Percentiles rank a stretch among this genome's conserved stretches.
phyloP scores from a whole-genome alignment of 2,329 filamentous ascomycete genomes.

The Talaromyces islandicus region DNA sequence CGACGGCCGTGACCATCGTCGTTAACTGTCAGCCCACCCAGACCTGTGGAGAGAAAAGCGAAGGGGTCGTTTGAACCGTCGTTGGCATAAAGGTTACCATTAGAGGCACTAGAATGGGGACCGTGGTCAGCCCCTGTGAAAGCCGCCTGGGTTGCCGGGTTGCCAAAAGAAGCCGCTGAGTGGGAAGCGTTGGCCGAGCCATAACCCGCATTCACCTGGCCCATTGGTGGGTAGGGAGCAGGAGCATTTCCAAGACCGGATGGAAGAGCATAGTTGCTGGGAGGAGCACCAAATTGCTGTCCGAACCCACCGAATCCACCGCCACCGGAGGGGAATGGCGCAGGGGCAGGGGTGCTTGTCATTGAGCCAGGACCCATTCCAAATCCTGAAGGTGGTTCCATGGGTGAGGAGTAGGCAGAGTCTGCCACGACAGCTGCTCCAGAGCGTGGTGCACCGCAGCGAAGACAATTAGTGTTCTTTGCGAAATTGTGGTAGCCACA shows the following conservation, averaged over 20 bases:
- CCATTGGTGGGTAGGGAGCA: slow-evolving; percentile 66
- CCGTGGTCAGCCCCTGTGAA: slow-evolving; percentile 86
- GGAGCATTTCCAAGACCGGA: slow-evolving; percentile 76
- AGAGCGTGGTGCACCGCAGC: slow-evolving; percentile 90
- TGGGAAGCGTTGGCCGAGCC: slow-evolving; percentile 71
- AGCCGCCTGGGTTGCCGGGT: slow-evolving; percentile 85
- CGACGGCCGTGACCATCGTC: slow-evolving; percentile 41
- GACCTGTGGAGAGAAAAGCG: slow-evolving; percentile 56
- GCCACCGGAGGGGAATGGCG: slow-evolving; percentile 64
- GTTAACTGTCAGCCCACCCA: slow-evolving; percentile 53
- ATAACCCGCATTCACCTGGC: slow-evolving; percentile 69
- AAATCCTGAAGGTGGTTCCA: slow-evolving; percentile 79
- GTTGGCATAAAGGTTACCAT: slow-evolving; percentile 61
- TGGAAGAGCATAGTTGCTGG: slow-evolving; percentile 83
- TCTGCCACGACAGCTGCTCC: slow-evolving; percentile 92
- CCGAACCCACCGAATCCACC: slow-evolving; percentile 61
- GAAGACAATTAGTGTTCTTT: slow-evolving; percentile 96
- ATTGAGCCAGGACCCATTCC: slow-evolving; percentile 85
- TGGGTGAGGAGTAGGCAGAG: slow-evolving; percentile 81
- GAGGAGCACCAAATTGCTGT: slow-evolving; percentile 75
- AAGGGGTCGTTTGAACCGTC: slow-evolving; percentile 56
- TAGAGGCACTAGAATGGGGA: slow-evolving; percentile 68
- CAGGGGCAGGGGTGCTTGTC: slow-evolving; percentile 73
- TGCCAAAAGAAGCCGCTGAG: slow-evolving; percentile 82
- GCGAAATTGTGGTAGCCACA: slow-evolving; percentile 99